These are phyloP conservation scores for Venturiaceae sp. DNA, from an alignment of 2,329 filamentous ascomycete species.

Conservation along the genomic window DNA sequence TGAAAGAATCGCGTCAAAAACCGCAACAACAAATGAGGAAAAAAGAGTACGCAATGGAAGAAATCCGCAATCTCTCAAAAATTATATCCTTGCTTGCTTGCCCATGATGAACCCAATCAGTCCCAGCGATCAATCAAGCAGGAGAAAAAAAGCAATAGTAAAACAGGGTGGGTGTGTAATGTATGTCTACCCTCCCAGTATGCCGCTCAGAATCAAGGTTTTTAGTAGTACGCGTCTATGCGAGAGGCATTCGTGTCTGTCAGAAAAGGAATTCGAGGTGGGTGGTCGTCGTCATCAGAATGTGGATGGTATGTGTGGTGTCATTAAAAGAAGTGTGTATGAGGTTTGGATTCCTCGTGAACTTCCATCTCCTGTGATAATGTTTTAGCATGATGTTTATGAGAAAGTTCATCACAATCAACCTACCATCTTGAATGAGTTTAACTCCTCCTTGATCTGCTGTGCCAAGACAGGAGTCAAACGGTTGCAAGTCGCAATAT, in stretches of 20 bases:
- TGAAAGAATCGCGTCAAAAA: neutral
- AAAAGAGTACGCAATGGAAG: neutral
- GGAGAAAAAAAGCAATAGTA: neutral
- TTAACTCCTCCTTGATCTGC: slow-evolving; percentile 98
- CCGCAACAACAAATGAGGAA: neutral
- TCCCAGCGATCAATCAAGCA: neutral
- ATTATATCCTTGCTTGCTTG: slow-evolving; percentile 3
- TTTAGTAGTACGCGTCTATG: neutral
- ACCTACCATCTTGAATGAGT: slow-evolving; percentile 97
- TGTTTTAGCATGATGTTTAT: slow-evolving; percentile 27
- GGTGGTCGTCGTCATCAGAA: slow-evolving; percentile 1
- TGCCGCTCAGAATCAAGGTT: neutral
- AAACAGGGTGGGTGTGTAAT: neutral
- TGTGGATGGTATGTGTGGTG: neutral
- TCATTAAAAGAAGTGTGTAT: slow-evolving; percentile 92
- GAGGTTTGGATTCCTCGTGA: slow-evolving; percentile 96
- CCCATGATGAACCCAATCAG: neutral
- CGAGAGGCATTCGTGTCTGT: neutral
- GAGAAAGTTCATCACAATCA: neutral
- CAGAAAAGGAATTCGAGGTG: neutral
- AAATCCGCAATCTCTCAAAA: neutral
- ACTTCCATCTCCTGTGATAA: slow-evolving; percentile 89
- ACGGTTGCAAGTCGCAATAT: slow-evolving; percentile 95
- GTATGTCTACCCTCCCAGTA: neutral
- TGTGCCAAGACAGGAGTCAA: slow-evolving; percentile 94